Evolutionary conservation across 1,284 basidiomycete species (phyloP).

Genomic region (Chondrostereum purpureum): DNA sequence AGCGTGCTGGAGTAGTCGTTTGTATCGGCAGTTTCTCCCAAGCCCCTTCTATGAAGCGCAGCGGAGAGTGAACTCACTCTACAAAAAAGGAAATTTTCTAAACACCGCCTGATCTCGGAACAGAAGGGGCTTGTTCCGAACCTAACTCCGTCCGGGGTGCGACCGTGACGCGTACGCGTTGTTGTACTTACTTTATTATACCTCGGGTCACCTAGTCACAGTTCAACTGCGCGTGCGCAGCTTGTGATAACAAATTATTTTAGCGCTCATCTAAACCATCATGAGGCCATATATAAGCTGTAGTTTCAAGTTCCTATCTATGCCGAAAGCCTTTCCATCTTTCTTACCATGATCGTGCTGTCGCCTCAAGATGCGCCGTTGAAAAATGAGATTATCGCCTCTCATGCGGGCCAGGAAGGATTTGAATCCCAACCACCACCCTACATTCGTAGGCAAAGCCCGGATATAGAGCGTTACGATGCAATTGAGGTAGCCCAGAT

Average conservation of each 20-base stretch:
- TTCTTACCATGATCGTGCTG: neutral
- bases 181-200: neutral
- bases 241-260: neutral
- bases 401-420: neutral
- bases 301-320: too few relatives aligned
- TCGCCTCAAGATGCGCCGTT: neutral
- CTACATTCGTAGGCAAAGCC: neutral
- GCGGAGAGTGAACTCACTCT: too few relatives aligned
- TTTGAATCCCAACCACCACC: neutral
- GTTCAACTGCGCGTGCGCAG: neutral
- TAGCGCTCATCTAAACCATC: neutral
- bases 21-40: too few relatives aligned
- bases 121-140: too few relatives aligned
- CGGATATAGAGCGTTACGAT: neutral
- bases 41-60: too few relatives aligned
- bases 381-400: neutral
- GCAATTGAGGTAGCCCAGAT: neutral
- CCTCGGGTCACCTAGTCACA: neutral
- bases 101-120: too few relatives aligned
- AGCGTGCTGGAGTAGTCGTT: too few relatives aligned
- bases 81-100: too few relatives aligned
- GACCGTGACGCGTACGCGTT: neutral
- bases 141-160: too few relatives aligned
- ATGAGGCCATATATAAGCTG: neutral
- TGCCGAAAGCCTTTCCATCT: neutral